Conservation (phyloP, 2,329 filamentous ascomycete species). For the Xylariaceae sp. region DNA sequence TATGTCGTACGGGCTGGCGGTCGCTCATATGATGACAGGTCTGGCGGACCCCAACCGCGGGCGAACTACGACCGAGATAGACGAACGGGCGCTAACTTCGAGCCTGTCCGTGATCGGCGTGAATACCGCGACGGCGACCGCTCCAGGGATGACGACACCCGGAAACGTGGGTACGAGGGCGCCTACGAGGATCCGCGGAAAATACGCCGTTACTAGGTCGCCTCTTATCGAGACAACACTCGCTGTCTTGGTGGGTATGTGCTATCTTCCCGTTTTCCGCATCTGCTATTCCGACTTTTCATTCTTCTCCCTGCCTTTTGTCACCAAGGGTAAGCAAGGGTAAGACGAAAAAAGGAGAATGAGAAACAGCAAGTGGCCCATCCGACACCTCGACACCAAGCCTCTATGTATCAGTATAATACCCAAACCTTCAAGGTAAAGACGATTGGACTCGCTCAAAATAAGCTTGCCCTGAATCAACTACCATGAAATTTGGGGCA, state of each 20-base stretch:
- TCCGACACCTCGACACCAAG: conserved; percentile 11
- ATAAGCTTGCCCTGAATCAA: conserved; percentile 6
- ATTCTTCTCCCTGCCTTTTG: conserved; percentile 42
- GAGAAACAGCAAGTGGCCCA: conserved; percentile 17
- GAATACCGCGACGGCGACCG: conserved; percentile 63
- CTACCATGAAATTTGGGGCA: background rate
- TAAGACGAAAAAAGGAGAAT: conserved; percentile 38
- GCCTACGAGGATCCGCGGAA: conserved; percentile 80
- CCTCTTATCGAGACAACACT: conserved; percentile 49
- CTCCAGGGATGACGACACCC: conserved; percentile 63
- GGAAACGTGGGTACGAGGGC: conserved; percentile 77
- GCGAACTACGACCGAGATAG: conserved; percentile 42
- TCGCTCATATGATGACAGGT: conserved; percentile 67
- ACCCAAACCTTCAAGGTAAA: conserved; percentile 29
- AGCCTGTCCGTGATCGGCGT: conserved; percentile 73
- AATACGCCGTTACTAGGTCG: conserved; percentile 62
- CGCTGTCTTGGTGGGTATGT: conserved; percentile 54
- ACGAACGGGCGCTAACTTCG: conserved; percentile 71
- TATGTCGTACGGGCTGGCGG: conserved; percentile 62
- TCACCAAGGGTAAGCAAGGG: conserved; percentile 47
- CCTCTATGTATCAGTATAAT: conserved; percentile 31
- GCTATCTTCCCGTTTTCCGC: conserved; percentile 43
- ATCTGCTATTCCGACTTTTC: conserved; percentile 43
- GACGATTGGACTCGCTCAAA: conserved; percentile 13
- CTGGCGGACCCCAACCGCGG: conserved; percentile 55